These are phyloP conservation scores for Candida germanica DNA, from an alignment of 805 yeast genomes.

Conservation along the genomic window DNA sequence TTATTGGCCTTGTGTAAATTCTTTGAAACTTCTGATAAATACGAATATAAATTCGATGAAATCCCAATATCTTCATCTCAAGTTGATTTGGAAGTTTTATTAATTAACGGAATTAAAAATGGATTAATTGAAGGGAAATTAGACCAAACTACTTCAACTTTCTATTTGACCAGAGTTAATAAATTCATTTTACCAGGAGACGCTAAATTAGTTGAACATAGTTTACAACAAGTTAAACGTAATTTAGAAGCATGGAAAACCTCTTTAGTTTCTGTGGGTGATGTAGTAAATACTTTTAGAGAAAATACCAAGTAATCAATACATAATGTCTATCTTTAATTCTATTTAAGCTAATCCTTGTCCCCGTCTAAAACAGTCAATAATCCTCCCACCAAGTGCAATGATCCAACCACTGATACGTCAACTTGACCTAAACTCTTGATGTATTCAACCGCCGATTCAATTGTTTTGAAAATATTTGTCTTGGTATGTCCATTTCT, in stretches of 20 bases:
- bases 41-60: slow-evolving; percentile 32
- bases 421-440: slow-evolving; percentile 36
- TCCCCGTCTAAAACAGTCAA: slow-evolving; percentile 72
- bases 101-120: slow-evolving; percentile 42
- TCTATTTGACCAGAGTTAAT: slow-evolving; percentile 39
- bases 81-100: slow-evolving; percentile 35
- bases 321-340: too few relatives aligned
- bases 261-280: slow-evolving; percentile 39
- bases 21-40: slow-evolving; percentile 22
- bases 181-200: slow-evolving; percentile 40
- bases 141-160: slow-evolving; percentile 40
- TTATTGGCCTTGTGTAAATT: slow-evolving; percentile 40
- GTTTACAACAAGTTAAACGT: slow-evolving; percentile 35
- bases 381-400: slow-evolving; percentile 93
- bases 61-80: slow-evolving; percentile 29
- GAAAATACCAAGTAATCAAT: slow-evolving; percentile 34
- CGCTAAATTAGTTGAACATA: slow-evolving; percentile 20
- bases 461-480: slow-evolving; percentile 69
- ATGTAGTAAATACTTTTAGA: slow-evolving; percentile 40
- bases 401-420: slow-evolving; percentile 90
- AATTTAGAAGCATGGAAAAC: slow-evolving; percentile 38
- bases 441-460: slow-evolving; percentile 44
- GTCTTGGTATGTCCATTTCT: slow-evolving; percentile 27
- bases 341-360: slow-evolving; percentile 22
- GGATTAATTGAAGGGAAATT: slow-evolving; percentile 45